Conservation (phyloP, 2,329 filamentous ascomycete species). For the Neospermospora avenae region DNA sequence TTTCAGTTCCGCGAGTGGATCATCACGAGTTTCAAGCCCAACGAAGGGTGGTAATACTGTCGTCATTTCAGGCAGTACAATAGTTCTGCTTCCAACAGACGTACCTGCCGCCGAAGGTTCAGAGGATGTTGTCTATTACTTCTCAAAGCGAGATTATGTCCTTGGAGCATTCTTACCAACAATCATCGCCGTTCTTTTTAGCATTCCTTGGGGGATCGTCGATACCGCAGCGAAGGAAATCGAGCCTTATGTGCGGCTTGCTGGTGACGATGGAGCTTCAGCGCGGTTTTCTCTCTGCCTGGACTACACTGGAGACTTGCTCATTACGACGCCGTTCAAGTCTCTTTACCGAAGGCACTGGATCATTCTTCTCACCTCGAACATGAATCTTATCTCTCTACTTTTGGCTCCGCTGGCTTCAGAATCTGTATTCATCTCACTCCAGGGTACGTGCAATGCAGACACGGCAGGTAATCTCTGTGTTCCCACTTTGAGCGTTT, state of each 20-base stretch:
- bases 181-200: conserved; percentile 11
- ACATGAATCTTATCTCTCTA: background rate
- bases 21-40: background rate
- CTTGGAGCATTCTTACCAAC: conserved; percentile 7
- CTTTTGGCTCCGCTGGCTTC: background rate
- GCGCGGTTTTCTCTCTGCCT: background rate
- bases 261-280: background rate
- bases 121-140: conserved; percentile 3
- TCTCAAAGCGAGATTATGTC: conserved; percentile 8
- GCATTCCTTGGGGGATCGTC: conserved; percentile 7
- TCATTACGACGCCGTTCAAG: background rate
- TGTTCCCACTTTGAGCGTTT: background rate
- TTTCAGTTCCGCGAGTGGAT: background rate
- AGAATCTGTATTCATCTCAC: conserved; percentile 3
- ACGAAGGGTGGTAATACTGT: background rate
- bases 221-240: conserved; percentile 5
- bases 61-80: background rate
- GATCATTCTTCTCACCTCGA: background rate
- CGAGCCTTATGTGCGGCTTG: conserved; percentile 7
- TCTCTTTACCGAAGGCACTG: background rate
- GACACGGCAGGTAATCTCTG: background rate
- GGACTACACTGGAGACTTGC: background rate
- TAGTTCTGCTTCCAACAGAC: background rate
- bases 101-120: background rate
- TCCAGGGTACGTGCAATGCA: conserved; percentile 1